Conservation (phyloP, 768 basidiomycete genomes). For the Trametes maxima region DNA sequence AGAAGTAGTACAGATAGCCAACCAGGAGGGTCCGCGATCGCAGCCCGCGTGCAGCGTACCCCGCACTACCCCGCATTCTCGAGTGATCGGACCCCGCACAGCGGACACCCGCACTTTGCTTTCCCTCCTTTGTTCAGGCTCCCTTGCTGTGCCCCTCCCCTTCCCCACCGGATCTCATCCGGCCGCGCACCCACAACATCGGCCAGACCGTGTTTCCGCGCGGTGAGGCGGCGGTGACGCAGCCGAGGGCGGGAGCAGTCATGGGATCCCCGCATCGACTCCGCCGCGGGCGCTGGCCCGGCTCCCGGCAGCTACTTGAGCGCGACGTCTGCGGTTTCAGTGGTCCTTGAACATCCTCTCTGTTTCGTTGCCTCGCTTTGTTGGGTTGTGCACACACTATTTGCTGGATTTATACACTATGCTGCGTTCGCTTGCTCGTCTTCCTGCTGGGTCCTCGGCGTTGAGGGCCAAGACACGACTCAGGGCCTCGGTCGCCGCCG, state of each 20-base stretch:
- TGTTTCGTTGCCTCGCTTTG: background rate
- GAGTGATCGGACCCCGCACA: no score
- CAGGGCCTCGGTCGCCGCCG: no score
- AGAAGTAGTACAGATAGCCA: no score
- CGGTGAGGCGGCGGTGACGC: background rate
- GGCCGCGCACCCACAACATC: slow-evolving; percentile 1
- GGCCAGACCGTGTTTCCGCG: background rate
- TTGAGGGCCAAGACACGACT: background rate
- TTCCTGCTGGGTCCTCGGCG: background rate
- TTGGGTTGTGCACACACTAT: background rate
- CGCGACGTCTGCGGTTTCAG: background rate
- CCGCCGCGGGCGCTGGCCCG: slow-evolving; percentile 11
- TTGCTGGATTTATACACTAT: background rate
- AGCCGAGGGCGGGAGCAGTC: background rate
- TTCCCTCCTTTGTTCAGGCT: no score
- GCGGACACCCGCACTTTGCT: no score
- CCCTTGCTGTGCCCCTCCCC: no score
- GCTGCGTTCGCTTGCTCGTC: slow-evolving; percentile 11
- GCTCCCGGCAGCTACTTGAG: background rate
- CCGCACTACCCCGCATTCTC: no score
- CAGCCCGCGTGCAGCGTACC: no score
- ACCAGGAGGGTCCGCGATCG: no score
- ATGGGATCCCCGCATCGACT: background rate
- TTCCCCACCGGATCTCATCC: slow-evolving; percentile 13
- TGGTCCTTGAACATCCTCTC: background rate